Evolutionary conservation across 1,284 basidiomycete genomes (phyloP).

Genomic region (Ceratobasidium theobromae): DNA sequence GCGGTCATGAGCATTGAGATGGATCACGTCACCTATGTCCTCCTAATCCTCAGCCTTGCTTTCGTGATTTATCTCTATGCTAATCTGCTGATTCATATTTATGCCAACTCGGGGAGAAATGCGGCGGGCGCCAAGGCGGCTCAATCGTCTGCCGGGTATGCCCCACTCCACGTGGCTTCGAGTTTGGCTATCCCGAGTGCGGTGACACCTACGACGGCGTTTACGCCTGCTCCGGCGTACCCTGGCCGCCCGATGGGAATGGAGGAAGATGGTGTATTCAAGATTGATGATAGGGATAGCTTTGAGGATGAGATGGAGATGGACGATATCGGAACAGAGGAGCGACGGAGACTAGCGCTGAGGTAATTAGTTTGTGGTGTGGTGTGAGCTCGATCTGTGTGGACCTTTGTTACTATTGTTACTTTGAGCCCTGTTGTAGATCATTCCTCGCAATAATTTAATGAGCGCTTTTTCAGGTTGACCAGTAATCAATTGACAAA

Average conservation of each 20-base stretch:
- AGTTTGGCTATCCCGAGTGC: not conserved
- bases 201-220: constrained; percentile 17
- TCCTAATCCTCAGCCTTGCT: constrained; percentile 81
- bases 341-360: not conserved
- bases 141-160: constrained; percentile 17
- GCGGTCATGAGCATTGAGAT: constrained; percentile 68
- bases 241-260: constrained; percentile 14
- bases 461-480: not conserved
- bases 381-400: not conserved
- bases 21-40: constrained; percentile 86
- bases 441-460: not conserved
- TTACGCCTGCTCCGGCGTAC: constrained; percentile 26
- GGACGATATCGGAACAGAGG: constrained; percentile 10
- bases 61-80: constrained; percentile 77
- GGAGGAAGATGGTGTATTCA: constrained; percentile 17
- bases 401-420: constrained; percentile 3
- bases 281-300: constrained; percentile 29
- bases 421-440: not conserved
- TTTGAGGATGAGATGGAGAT: constrained; percentile 30
- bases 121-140: constrained; percentile 39
- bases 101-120: constrained; percentile 62
- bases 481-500: not conserved
- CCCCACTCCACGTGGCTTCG: constrained; percentile 10
- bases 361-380: not conserved
- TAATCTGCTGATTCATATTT: constrained; percentile 58